Evolutionary conservation across 116 monocot species (phyloP).

Genomic region (Posidonia oceanica): DNA sequence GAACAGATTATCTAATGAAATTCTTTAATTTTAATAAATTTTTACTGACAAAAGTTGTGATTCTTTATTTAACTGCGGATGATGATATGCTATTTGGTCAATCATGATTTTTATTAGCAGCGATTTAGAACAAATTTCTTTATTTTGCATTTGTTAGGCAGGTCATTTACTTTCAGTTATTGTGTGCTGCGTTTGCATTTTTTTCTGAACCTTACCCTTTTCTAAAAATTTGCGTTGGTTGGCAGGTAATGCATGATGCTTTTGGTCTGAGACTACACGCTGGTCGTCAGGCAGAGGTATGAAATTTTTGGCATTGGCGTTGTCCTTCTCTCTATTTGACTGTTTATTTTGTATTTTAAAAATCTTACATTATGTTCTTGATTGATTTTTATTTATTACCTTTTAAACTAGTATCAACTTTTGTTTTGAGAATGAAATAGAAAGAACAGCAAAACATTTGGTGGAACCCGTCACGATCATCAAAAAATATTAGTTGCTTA

Average conservation of each 20-base stretch:
- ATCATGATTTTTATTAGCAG: too few relatives aligned
- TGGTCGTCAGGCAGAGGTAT: constrained; percentile 95
- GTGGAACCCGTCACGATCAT: too few relatives aligned
- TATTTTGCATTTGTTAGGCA: too few relatives aligned
- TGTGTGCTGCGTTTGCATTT: neutral
- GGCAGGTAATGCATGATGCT: constrained; percentile 99
- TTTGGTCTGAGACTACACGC: constrained; percentile 91
- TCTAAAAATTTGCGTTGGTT: neutral
- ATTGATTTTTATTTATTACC: neutral
- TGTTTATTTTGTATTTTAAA: neutral
- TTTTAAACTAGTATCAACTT: neutral
- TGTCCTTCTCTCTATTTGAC: neutral
- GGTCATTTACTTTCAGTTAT: neutral
- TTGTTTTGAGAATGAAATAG: too few relatives aligned
- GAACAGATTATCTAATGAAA: too few relatives aligned
- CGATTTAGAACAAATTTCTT: too few relatives aligned
- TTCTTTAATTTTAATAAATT: too few relatives aligned
- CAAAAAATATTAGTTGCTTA: too few relatives aligned
- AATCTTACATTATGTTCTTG: neutral
- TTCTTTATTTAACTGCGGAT: too few relatives aligned
- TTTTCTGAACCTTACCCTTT: neutral
- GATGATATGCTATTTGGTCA: too few relatives aligned
- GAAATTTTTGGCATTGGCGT: constrained; percentile 2
- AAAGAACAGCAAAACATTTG: too few relatives aligned
- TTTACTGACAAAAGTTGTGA: too few relatives aligned